phyloP scores from a whole-genome alignment of 129 eudicot genomes.

The Ambrosia artemisiifolia region DNA sequence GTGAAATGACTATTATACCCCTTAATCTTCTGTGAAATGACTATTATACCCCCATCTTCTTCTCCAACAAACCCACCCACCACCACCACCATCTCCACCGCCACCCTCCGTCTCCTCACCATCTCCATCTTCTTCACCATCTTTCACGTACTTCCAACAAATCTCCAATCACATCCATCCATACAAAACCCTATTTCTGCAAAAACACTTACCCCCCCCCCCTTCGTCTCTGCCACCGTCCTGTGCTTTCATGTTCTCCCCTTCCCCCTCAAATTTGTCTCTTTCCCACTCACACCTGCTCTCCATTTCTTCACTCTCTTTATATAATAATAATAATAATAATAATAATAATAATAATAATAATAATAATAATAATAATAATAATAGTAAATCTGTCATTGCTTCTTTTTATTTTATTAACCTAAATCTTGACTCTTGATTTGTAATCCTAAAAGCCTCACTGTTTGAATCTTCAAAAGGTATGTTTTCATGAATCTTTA shows the following conservation, averaged over 20 bases:
- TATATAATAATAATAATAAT: background rate
- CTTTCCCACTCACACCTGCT: conserved; percentile 21
- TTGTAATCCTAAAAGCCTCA: background rate
- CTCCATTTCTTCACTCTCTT: conserved; percentile 1
- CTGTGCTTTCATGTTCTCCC: conserved; percentile 41
- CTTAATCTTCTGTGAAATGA: too few species aligned
- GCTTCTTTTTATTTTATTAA: too few species aligned
- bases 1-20: too few species aligned
- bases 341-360: too few species aligned
- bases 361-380: too few species aligned
- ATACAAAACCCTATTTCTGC: conserved; percentile 27
- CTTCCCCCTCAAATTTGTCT: conserved; percentile 32
- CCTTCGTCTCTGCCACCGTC: conserved; percentile 34
- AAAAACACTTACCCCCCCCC: background rate
- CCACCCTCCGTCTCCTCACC: too few species aligned
- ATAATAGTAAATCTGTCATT: too few species aligned
- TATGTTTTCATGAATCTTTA: conserved; percentile 8
- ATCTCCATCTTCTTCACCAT: too few species aligned
- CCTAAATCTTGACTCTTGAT: background rate
- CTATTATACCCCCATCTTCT: too few species aligned
- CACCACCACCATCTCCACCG: too few species aligned
- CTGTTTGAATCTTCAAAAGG: background rate
- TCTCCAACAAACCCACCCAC: too few species aligned
- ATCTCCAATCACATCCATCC: conserved; percentile 3
- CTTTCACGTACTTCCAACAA: too few species aligned